phyloP scores from a whole-genome alignment of 306 rosid species.

The Acacia confusa region DNA sequence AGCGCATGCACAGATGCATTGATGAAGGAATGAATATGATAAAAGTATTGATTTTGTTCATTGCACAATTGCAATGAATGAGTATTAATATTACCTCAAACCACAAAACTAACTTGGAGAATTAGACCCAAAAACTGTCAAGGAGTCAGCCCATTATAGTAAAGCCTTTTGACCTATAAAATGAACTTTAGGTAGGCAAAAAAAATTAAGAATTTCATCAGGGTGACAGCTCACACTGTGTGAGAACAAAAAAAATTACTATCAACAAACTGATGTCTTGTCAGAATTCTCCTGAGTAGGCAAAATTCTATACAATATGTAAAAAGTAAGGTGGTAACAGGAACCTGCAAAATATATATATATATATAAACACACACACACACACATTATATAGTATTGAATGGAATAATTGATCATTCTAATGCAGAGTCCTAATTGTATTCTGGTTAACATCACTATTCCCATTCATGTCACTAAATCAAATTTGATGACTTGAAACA shows the following conservation, averaged over 20 bases:
- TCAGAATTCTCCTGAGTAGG: background rate
- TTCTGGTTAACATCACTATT: slow-evolving; percentile 34
- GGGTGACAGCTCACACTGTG: background rate
- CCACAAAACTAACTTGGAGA: background rate
- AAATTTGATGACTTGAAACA: too few species aligned
- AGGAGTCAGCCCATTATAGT: background rate
- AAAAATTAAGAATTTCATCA: background rate
- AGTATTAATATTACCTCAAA: too few species aligned
- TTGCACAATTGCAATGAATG: too few species aligned
- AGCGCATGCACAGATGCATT: too few species aligned
- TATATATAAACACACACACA: too few species aligned
- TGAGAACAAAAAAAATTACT: background rate
- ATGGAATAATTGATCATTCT: slow-evolving; percentile 34
- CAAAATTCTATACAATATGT: slow-evolving; percentile 30
- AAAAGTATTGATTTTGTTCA: too few species aligned
- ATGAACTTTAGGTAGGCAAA: background rate
- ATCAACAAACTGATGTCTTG: slow-evolving; percentile 5
- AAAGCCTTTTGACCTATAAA: background rate
- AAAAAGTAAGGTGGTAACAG: slow-evolving; percentile 8
- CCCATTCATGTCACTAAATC: slow-evolving; percentile 43
- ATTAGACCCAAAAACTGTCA: background rate
- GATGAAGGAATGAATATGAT: too few species aligned
- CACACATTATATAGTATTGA: slow-evolving; percentile 1
- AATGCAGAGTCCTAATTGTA: slow-evolving; percentile 39
- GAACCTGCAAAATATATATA: slow-evolving; percentile 9